Evolutionary conservation across 345 rosid species (phyloP), one percentile per base, ranked within the genome.

Genomic region (Populus davidiana): DNA sequence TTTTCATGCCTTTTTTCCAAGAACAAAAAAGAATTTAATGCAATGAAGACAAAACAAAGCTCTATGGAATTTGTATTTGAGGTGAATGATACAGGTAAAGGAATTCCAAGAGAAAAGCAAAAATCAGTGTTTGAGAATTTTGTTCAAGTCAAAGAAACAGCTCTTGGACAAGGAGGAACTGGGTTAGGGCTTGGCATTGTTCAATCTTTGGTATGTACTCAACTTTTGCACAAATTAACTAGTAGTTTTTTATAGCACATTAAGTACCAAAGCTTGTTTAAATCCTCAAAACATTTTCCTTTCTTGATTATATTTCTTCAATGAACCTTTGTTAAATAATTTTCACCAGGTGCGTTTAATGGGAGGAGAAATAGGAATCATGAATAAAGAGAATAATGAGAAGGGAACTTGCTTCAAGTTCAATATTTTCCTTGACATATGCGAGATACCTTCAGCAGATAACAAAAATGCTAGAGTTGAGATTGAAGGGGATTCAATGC

Each of bases 141-240:
- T 80, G 91, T 91, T 63, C 98, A 94, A 66, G 94, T 91, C 54
- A 89, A 88, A 75, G 98, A 91, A 79, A 86, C 92, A 54, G 86
- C 86, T 64, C 82, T 65, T 27, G 91, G 90, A 62, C 83, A 81
- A 66, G 88, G 84, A 79, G 98, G 94, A 70, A 94, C 96, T 10
- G 97, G 98, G 52, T 76, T 94, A 80, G 98, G 97, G 25, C 96
- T 91, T 18, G 96, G 96, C 9, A 94, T 94, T 70, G 98, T 94
- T 67, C 94, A 91, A 70, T 92, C 97, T 73, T 82, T 94, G 91
- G 98, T 92, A 81, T 33, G 81, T 21, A 2, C 50, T 16, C n/a
- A 21, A 64, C 17, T 36, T 38, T 54, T 49, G 20, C 54, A 49
- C 54, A 49, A 16, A 49, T 49, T 49, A 49, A 13, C 54, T 49